Base-by-base conservation (phyloP, 2,329 filamentous ascomycete genomes). In the Aspergillus sp. region DNA sequence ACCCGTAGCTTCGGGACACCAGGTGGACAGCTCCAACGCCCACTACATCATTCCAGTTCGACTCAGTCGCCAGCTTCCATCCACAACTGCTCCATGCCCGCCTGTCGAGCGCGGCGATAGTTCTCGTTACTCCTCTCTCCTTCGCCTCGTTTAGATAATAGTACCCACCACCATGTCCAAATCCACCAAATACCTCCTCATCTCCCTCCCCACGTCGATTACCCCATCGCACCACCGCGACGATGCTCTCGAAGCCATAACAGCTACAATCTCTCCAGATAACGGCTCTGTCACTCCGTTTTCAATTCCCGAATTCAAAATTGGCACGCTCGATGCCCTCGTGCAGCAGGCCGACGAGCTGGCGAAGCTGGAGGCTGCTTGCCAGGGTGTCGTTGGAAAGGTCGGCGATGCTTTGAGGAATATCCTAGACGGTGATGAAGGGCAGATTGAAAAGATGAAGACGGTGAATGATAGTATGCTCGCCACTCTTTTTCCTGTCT, bases 261-360 rank as follows among this genome's bases (percentile, higher is more conserved):
- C 88, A 69, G 81, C 88, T 59, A 92, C 89, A 47, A 84, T 97
- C 59, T 83, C 87, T 54, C 81, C 86, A 60, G 91, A 96, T 71
- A 89, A 91, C 77, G 92, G 91, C 74, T 87, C 85, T 56, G 89
- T 92, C 50, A 82, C 88, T 55, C 88, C 89, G 2, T 97, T 98
- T 75, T 82, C 86, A 60, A 90, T 98, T 66, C 95, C 95, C 22
- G 90, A 93, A 67, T 97, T 99, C 85, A 99, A 98, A 83, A 96
- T 99, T 76, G 95, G 95, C 61, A 97, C 95, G 0, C 85, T 99
- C 43, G 95, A 99, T 80, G 92, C 91, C 45, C 84, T 99, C 61
- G 93, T 99, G 49, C 92, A 97, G 80, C 94, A 99, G 79, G 95
- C 95, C 60, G 95, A 99, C 74, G 95, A 98, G 74, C 83, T 99